These are phyloP conservation scores for Arthrinium puccinioides DNA, from an alignment of 2,329 filamentous ascomycete species.

Conservation along the genomic window DNA sequence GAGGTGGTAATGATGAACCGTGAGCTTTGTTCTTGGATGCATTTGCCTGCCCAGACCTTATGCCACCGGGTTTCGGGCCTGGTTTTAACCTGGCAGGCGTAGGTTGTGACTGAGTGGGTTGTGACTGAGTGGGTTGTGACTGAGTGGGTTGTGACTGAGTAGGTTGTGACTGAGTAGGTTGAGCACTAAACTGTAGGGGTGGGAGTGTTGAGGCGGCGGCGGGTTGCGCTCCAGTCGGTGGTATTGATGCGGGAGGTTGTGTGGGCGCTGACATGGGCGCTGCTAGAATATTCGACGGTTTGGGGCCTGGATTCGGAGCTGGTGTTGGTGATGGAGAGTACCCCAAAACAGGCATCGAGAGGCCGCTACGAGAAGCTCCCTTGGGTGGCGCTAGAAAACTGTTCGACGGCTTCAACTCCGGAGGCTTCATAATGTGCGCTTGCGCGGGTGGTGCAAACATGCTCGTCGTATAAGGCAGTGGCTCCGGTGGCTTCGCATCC, in stretches of 20 bases:
- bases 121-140: constrained; percentile 6
- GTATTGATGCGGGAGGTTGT: constrained; percentile 11
- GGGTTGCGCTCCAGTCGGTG: constrained; percentile 5
- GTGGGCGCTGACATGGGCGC: constrained; percentile 33
- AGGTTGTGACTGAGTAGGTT: constrained; percentile 6
- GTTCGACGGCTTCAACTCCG: constrained; percentile 19
- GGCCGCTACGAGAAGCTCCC: constrained; percentile 18
- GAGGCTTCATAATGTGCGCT: constrained; percentile 19
- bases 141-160: constrained; percentile 3
- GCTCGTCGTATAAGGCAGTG: constrained; percentile 23
- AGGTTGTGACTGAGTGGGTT: constrained; percentile 5
- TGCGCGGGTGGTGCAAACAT: constrained; percentile 23
- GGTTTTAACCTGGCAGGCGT: constrained; percentile 6
- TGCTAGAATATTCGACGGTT: constrained; percentile 33
- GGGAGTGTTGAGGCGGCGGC: constrained; percentile 2
- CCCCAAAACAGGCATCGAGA: constrained; percentile 26
- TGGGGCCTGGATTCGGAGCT: constrained; percentile 7
- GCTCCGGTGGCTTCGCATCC: constrained; percentile 18
- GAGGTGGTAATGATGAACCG: constrained; percentile 18
- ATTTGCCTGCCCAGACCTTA: constrained; percentile 14
- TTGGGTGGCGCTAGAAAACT: constrained; percentile 24
- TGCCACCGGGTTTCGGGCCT: constrained; percentile 8
- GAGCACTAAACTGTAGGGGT: constrained; percentile 3
- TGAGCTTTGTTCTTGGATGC: constrained; percentile 15
- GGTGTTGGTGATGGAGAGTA: constrained; percentile 19